Percentiles rank a stretch among this genome's conserved stretches.
These are phyloP conservation scores for Scedosporium aurantiacum DNA, from an alignment of 2,329 filamentous ascomycete genomes.

Conservation along the genomic window DNA sequence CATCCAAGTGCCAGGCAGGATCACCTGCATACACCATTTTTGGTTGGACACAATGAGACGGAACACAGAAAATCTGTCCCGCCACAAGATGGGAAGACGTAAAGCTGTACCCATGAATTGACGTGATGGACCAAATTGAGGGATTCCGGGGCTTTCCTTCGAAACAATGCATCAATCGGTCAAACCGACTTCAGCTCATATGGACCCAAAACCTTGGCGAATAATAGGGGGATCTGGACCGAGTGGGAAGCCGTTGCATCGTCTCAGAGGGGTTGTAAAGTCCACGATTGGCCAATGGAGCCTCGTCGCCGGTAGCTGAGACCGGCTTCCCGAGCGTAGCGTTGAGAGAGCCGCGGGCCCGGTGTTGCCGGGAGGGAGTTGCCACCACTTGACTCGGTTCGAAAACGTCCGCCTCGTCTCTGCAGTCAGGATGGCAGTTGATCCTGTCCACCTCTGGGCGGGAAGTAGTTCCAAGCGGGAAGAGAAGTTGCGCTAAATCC, in stretches of 20 bases:
- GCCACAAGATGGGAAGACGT: too few species aligned
- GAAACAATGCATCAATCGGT: too few species aligned
- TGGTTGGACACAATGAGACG: neutral
- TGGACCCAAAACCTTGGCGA: neutral
- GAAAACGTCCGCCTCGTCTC: neutral
- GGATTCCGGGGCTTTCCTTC: too few species aligned
- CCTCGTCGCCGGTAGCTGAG: neutral
- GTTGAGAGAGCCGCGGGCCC: neutral
- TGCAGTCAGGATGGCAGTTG: neutral
- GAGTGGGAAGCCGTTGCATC: neutral
- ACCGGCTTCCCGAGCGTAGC: neutral
- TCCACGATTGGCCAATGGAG: neutral
- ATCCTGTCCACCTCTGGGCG: neutral
- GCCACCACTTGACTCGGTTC: neutral
- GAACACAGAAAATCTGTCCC: too few species aligned
- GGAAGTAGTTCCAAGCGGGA: neutral
- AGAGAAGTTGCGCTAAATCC: neutral
- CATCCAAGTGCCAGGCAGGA: too few species aligned
- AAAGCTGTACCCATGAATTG: too few species aligned
- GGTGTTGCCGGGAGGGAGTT: neutral
- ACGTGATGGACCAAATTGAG: too few species aligned
- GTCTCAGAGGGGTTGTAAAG: neutral
- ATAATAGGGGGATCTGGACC: neutral
- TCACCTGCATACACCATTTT: neutral
- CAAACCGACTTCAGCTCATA: neutral